Evolutionary conservation across 202 grass and related monocot species (phyloP), one percentile per base, ranked within the genome.

Genomic region (Panicum virgatum): DNA sequence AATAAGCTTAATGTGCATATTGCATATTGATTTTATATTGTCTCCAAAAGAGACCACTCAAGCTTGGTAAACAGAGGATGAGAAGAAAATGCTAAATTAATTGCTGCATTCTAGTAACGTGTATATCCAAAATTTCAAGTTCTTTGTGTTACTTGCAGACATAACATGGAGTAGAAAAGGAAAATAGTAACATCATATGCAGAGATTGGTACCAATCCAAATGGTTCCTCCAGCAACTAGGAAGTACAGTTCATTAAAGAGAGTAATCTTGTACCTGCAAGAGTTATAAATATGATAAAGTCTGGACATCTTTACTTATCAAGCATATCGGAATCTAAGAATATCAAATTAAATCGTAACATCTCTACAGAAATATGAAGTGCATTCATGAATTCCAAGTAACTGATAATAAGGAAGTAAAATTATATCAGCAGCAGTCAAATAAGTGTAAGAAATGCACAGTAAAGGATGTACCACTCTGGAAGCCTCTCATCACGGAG

Each of bases 171-270:
- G 14, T 44, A 80, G 52, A 56, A 34, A 51, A 30, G 44, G 25
- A 69, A 44, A 80, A 18, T 4, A 56, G 51, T 3, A 78, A 75
- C 43, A 77, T 53, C 59, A 84, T 76, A 23, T 48, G 61, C 9
- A 69, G 62, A 80, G 32, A 85, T 85, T n/a, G 81, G 37, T 90
- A 97, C 94, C 94, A 80, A 91, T 97, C 94, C 94, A 97, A 80
- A 97, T 62, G 32, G 94, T 97, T 91, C 94, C 94, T 71, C 94
- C 94, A 69, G 92, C 94, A 59, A 97, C 92, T 60, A 97, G 86
- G 77, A 97, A 97, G 82, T 97, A 97, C 22, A 97, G 73, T 78
- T 97, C 94, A 72, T 97, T 97, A 64, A 97, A 97, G 84, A 97
- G 88, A 47, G 92, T 94, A 78, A 97, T 84, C 76, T 97, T 97